Base-by-base conservation (phyloP, 2,329 filamentous ascomycete genomes). In the Colletotrichum musicola region DNA sequence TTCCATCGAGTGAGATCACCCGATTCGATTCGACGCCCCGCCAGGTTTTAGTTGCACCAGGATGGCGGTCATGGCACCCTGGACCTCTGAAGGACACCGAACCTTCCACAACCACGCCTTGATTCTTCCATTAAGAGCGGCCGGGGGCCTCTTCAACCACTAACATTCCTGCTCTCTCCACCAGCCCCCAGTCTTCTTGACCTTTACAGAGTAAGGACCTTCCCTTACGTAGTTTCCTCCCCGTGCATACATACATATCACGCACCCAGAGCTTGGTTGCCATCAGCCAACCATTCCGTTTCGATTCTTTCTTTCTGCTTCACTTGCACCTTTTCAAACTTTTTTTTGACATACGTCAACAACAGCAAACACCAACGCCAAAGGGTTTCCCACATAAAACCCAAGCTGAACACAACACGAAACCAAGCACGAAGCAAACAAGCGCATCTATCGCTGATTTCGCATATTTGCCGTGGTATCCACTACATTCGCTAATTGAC, bases 51-150 rank as follows among this genome's bases (percentile, higher is more conserved):
- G 54, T 60, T 47, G 62, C 65, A 62, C 51, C 25, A 63, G 64
- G 63, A 68, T n/a, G 57, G 44, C 54, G 30, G 67, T 42, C 66
- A 61, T 60, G 66, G 66, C 66, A 61, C 50, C 62, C 66, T 42
- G 51, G 42, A 25, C 27, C 42, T 56, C 49, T 68, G 66, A 68
- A 62, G 49, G 62, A 58, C 56, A 67, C 62, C 72, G 73, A 74
- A 74, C 63, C 73, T 74, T 74, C 73, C 66, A 74, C 72, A 73
- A 72, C 62, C 72, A 62, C 46, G 56, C 55, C 65, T 44, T 65
- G 65, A 60, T 68, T 56, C 65, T 65, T 68, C 65, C 49, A 65
- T 65, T 65, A 35, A 68, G 55, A 60, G 49, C 50, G 49, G 42
- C 62, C 55, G 56, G 62, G 61, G 50, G 42, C n/a, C 50, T 44